phyloP scores from a whole-genome alignment of 1,284 basidiomycete genomes.

The Cerioporus squamosus region DNA sequence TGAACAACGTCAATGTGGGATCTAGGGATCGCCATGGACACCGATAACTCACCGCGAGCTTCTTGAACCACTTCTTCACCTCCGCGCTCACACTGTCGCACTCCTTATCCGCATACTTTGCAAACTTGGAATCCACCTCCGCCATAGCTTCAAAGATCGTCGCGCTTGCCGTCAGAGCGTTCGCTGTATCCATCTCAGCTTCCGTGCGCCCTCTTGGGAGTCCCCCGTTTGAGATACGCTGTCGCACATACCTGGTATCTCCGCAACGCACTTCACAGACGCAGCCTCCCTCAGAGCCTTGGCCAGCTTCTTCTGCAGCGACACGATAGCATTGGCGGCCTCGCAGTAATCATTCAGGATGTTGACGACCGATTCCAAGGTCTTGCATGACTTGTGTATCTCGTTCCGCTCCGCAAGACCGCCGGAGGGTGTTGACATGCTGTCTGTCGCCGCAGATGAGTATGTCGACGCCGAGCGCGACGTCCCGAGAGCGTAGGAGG shows the following conservation, averaged over 20 bases:
- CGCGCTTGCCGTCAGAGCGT: slow-evolving; percentile 65
- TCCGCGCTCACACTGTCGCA: slow-evolving; percentile 66
- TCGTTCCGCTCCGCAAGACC: slow-evolving; percentile 59
- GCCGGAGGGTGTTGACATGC: slow-evolving; percentile 20
- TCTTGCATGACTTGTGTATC: slow-evolving; percentile 79
- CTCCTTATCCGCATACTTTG: slow-evolving; percentile 75
- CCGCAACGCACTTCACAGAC: slow-evolving; percentile 58
- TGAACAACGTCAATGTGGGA: slow-evolving; percentile 31
- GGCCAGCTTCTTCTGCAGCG: slow-evolving; percentile 73
- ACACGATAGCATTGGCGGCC: slow-evolving; percentile 60
- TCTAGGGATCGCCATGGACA: not conserved
- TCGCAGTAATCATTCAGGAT: slow-evolving; percentile 77
- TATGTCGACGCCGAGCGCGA: not conserved
- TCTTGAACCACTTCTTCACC: slow-evolving; percentile 85
- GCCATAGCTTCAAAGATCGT: slow-evolving; percentile 68
- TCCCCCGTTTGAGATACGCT: no score
- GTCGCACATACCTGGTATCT: slow-evolving; percentile 55
- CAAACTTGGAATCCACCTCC: slow-evolving; percentile 74
- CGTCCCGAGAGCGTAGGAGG: not conserved
- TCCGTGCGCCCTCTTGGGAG: no score
- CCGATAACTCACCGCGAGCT: slow-evolving; percentile 59
- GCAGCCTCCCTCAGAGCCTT: slow-evolving; percentile 72
- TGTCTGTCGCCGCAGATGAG: not conserved
- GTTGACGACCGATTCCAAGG: slow-evolving; percentile 68
- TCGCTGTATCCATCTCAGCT: slow-evolving; percentile 47